Evolutionary conservation across 108 stramenopile genomes (phyloP), one percentile per base, ranked within the genome.

Genomic region (Nitzschia sp.): DNA sequence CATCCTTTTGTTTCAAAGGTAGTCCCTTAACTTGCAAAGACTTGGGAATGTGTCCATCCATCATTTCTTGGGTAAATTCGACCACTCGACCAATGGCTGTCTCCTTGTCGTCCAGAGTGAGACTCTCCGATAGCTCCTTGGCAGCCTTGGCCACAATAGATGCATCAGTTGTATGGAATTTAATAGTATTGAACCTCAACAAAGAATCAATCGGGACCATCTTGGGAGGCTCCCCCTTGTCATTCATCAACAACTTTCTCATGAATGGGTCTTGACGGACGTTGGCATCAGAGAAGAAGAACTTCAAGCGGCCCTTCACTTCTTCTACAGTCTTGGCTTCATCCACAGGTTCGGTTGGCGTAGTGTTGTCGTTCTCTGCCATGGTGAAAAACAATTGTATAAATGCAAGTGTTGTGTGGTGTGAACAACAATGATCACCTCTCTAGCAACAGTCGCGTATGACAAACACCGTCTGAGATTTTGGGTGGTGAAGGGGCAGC

Each of bases 241-340:
- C 57, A 10, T 77, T 70, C 58, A 77, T 63, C 44, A 93, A 66
- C 17, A 80, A 72, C 51, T 75, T 76, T 37, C 89, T 87, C 76
- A 95, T 87, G 80, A 90, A 95, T 54, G 65, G 64, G 65, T 95
- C 94, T 63, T 81, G 83, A 43, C 91, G 86, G 41, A 92, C 69
- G 64, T 95, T 95, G 70, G 91, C 89, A 69, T 92, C 85, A 24
- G 86, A 84, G 75, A 95, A 95, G 85, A 95, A 95, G 83, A 95
- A 95, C 70, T 60, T 55, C 56, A 95, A 82, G 41, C 91, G 89
- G 65, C 90, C 90, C 20, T 67, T 83, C 20, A 93, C 76, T 21
- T 55, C 58, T 24, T 71, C 67, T 17, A 48, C 46, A 2, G 46
- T 15, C 46, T 48, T 48, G 46, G 46, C 2, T 48, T 48, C 46